Conservation (phyloP, 495 filamentous ascomycete species). For the Penicillium goetzii region DNA sequence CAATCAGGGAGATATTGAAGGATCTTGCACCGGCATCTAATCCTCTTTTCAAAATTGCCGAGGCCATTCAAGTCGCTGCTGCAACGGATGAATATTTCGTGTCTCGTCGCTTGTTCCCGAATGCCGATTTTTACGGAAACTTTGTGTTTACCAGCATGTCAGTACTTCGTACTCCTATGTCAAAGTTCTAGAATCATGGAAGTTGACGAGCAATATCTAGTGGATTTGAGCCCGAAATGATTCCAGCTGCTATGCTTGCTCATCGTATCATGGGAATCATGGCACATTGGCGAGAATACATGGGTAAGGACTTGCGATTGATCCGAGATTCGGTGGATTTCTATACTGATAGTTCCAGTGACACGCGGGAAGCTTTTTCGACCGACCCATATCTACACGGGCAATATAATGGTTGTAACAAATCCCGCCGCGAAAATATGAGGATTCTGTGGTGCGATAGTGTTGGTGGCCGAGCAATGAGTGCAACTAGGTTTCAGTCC, state of each 20-base stretch:
- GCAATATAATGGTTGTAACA: slow-evolving; percentile 7
- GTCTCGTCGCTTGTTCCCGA: slow-evolving; percentile 52
- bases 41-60: slow-evolving; percentile 53
- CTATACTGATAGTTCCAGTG: slow-evolving; percentile 20
- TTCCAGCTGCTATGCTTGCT: slow-evolving; percentile 41
- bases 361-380: slow-evolving; percentile 40
- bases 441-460: background rate
- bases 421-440: slow-evolving; percentile 20
- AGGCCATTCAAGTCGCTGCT: slow-evolving; percentile 54
- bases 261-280: slow-evolving; percentile 45
- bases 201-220: slow-evolving; percentile 11
- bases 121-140: slow-evolving; percentile 61
- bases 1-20: slow-evolving; percentile 52
- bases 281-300: slow-evolving; percentile 51
- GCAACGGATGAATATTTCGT: slow-evolving; percentile 56
- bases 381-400: slow-evolving; percentile 37
- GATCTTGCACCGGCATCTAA: slow-evolving; percentile 43
- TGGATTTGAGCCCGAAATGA: slow-evolving; percentile 41
- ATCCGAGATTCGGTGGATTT: slow-evolving; percentile 18
- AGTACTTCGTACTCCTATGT: background rate
- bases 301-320: slow-evolving; percentile 27
- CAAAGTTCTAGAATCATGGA: slow-evolving; percentile 11
- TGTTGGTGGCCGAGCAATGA: background rate
- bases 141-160: slow-evolving; percentile 61
- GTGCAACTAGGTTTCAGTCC: background rate